A percentile compares a stretch with the other conserved stretches of the same genome.
These are phyloP conservation scores for Parietichytrium sp. DNA, from an alignment of 108 stramenopile genomes.

Conservation along the genomic window DNA sequence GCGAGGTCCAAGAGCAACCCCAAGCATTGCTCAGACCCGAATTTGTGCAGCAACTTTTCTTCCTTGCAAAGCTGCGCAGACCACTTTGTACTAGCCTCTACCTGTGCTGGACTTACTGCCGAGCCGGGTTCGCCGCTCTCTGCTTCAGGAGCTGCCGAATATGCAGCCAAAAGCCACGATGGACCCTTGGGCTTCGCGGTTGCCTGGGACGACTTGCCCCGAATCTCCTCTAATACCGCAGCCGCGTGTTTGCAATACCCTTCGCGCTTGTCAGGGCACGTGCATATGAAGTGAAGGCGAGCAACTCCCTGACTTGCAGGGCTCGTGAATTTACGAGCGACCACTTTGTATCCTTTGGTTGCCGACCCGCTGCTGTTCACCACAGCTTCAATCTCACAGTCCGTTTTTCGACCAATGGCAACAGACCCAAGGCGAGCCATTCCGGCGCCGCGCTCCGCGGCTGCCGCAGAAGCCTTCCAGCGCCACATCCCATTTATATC, in stretches of 20 bases:
- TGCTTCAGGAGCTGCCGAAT: not conserved
- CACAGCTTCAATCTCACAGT: not conserved
- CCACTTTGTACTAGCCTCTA: too few relatives aligned
- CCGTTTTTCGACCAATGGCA: not conserved
- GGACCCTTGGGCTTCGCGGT: not conserved
- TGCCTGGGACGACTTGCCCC: too few relatives aligned
- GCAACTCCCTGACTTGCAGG: too few relatives aligned
- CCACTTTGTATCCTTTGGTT: not conserved
- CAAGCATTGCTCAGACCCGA: too few relatives aligned
- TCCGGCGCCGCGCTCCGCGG: not conserved
- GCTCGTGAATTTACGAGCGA: too few relatives aligned
- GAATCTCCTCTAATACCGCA: not conserved
- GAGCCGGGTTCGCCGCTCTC: too few relatives aligned
- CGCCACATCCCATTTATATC: slow-evolving; percentile 14
- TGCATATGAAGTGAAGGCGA: slow-evolving; percentile 2
- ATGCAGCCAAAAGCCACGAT: not conserved
- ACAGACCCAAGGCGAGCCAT: not conserved
- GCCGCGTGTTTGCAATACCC: slow-evolving; percentile 36
- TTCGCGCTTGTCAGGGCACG: not conserved
- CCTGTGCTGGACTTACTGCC: too few relatives aligned
- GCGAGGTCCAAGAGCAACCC: too few relatives aligned
- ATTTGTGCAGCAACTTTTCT: too few relatives aligned
- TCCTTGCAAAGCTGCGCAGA: too few relatives aligned
- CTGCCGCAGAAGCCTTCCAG: not conserved
- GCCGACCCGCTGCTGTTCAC: not conserved